A percentile compares a stretch with the other conserved stretches of the same genome.
These are phyloP conservation scores for Leccinellum albellum DNA, from an alignment of 768 basidiomycete genomes.

Conservation along the genomic window DNA sequence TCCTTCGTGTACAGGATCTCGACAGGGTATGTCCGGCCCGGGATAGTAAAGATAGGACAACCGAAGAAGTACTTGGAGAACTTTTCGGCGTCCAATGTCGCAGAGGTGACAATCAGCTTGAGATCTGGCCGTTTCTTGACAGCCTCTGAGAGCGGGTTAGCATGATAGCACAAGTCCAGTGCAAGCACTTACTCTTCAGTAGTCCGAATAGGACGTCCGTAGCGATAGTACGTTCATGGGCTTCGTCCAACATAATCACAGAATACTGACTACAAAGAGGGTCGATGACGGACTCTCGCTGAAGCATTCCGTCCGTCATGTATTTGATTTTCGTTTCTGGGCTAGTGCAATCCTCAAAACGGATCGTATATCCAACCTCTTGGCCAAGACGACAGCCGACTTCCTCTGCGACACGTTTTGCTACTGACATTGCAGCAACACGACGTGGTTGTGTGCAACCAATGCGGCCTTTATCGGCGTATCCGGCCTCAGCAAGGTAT, in stretches of 20 bases:
- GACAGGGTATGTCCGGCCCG: constrained; percentile 98
- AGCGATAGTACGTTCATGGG: constrained; percentile 97
- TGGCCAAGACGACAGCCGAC: constrained; percentile 96
- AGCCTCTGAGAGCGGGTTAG: constrained; percentile 59
- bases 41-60: constrained; percentile 98
- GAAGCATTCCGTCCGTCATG: constrained; percentile 99
- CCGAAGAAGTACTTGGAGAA: constrained; percentile 99
- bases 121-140: constrained; percentile 92
- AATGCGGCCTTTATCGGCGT: constrained; percentile 84
- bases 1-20: constrained; percentile 99
- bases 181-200: constrained; percentile 51
- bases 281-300: constrained; percentile 94
- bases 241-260: constrained; percentile 97
- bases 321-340: constrained; percentile 99
- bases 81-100: constrained; percentile 98
- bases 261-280: constrained; percentile 91
- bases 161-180: constrained; percentile 1
- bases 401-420: constrained; percentile 97
- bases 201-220: constrained; percentile 97
- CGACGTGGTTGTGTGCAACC: constrained; percentile 99
- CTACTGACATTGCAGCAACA: constrained; percentile 98
- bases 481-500: constrained; percentile 93
- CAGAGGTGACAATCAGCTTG: constrained; percentile 97
- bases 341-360: constrained; percentile 98
- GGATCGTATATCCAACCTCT: constrained; percentile 97